phyloP scores from a whole-genome alignment of 768 basidiomycete genomes.

The Pleurotus tuber-regium region DNA sequence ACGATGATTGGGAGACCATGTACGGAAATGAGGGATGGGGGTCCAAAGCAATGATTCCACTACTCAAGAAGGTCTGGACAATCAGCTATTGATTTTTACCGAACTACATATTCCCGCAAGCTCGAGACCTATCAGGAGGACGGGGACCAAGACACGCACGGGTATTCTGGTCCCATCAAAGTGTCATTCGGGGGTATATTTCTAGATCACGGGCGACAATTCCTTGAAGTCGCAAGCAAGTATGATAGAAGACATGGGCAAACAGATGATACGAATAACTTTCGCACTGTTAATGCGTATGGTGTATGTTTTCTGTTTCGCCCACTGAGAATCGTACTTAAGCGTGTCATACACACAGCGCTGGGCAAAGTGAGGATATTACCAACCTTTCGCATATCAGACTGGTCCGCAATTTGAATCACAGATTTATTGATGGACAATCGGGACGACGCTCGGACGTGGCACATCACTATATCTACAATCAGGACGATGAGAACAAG shows the following conservation, averaged over 20 bases:
- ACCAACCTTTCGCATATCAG: too few relatives aligned
- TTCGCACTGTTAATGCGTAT: not conserved
- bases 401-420: too few relatives aligned
- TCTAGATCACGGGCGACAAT: not conserved
- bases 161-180: conserved; percentile 29
- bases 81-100: not conserved
- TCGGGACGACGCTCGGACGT: conserved; percentile 58
- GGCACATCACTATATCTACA: conserved; percentile 52
- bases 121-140: conserved; percentile 31
- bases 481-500: conserved; percentile 33
- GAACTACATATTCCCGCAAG: conserved; percentile 6
- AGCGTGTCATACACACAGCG: not conserved
- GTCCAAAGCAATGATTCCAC: conserved; percentile 40
- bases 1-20: conserved; percentile 41
- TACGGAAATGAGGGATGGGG: conserved; percentile 44
- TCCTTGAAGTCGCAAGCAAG: not conserved
- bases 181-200: conserved; percentile 17
- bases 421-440: conserved; percentile 50
- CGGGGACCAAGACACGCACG: conserved; percentile 27
- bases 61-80: conserved; percentile 37
- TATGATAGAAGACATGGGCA: not conserved
- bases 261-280: not conserved
- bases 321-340: too few relatives aligned
- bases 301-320: conserved; percentile 1
- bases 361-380: not conserved